A percentile compares a stretch with the other conserved stretches of the same genome.
These are phyloP conservation scores for Juglanconis oblonga DNA, from an alignment of 2,329 filamentous ascomycete species.

Conservation along the genomic window DNA sequence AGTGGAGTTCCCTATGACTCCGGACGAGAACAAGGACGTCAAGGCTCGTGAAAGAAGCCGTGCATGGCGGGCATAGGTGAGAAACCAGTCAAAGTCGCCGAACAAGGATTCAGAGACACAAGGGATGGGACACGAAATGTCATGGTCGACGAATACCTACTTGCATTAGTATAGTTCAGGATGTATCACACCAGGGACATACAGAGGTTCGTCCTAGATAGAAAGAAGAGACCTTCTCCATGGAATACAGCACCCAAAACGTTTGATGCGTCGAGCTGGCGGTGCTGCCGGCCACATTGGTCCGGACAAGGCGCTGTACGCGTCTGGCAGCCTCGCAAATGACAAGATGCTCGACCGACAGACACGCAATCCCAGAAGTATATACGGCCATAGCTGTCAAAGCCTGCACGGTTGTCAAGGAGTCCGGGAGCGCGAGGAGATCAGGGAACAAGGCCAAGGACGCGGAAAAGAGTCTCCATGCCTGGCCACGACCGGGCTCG, in stretches of 20 bases:
- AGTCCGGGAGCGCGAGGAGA: slow-evolving; percentile 28
- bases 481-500: slow-evolving; percentile 34
- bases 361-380: slow-evolving; percentile 25
- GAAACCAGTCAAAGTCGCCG: slow-evolving; percentile 26
- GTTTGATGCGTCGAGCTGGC: slow-evolving; percentile 25
- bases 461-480: slow-evolving; percentile 38
- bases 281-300: slow-evolving; percentile 18
- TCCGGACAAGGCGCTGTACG: slow-evolving; percentile 27
- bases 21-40: slow-evolving; percentile 28
- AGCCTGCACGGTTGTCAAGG: slow-evolving; percentile 28
- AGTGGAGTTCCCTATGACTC: slow-evolving; percentile 24
- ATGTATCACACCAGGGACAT: slow-evolving; percentile 7
- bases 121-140: slow-evolving; percentile 30
- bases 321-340: slow-evolving; percentile 29
- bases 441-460: slow-evolving; percentile 35
- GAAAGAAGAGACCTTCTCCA: slow-evolving; percentile 28
- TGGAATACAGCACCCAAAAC: slow-evolving; percentile 27
- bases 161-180: background rate
- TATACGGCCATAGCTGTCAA: slow-evolving; percentile 30
- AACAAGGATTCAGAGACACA: slow-evolving; percentile 21
- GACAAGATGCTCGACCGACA: slow-evolving; percentile 31
- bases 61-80: slow-evolving; percentile 24
- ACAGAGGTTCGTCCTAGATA: slow-evolving; percentile 30
- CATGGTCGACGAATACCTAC: slow-evolving; percentile 29
- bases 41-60: slow-evolving; percentile 28